Evolutionary conservation across 1,284 basidiomycete genomes (phyloP).

Genomic region (Acaromyces ingoldii): DNA sequence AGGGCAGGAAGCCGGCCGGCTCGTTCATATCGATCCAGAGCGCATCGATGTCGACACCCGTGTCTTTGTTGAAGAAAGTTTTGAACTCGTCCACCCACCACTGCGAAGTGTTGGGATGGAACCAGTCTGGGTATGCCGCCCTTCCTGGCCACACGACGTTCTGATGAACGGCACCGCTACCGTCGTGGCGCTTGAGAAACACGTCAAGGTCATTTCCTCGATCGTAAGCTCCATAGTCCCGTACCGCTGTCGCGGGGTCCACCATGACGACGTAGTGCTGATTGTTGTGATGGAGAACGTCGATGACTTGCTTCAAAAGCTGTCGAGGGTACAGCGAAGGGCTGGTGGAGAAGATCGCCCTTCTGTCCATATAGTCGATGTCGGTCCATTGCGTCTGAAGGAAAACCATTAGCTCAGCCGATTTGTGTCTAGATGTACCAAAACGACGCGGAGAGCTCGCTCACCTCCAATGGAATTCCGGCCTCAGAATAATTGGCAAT

Average conservation of each 20-base stretch:
- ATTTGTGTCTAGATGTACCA: too few species aligned
- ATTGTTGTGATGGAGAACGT: constrained; percentile 60
- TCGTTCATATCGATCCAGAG: constrained; percentile 61
- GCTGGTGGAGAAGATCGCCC: constrained; percentile 66
- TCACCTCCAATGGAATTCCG: constrained; percentile 22
- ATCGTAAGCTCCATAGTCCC: constrained; percentile 59
- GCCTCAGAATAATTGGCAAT: constrained; percentile 40
- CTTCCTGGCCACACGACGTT: constrained; percentile 40
- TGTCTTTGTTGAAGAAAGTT: constrained; percentile 57
- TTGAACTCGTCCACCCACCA: constrained; percentile 65
- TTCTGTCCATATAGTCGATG: constrained; percentile 65
- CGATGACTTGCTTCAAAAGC: constrained; percentile 64
- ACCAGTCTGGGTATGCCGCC: constrained; percentile 60
- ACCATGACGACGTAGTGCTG: constrained; percentile 65
- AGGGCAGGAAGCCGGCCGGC: background rate
- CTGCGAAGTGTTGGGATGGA: constrained; percentile 58
- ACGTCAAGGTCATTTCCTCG: constrained; percentile 46
- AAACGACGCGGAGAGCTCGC: too few species aligned
- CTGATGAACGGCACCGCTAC: constrained; percentile 36
- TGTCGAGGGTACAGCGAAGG: constrained; percentile 64
- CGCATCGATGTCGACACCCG: constrained; percentile 64
- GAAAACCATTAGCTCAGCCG: too few species aligned
- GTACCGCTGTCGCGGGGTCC: constrained; percentile 65
- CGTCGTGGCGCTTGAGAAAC: too few species aligned
- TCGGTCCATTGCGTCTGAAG: constrained; percentile 26